Percentiles rank a stretch among this genome's conserved stretches.
Conservation (phyloP, 257 asterid species). For the Solanum chiquidenum region DNA sequence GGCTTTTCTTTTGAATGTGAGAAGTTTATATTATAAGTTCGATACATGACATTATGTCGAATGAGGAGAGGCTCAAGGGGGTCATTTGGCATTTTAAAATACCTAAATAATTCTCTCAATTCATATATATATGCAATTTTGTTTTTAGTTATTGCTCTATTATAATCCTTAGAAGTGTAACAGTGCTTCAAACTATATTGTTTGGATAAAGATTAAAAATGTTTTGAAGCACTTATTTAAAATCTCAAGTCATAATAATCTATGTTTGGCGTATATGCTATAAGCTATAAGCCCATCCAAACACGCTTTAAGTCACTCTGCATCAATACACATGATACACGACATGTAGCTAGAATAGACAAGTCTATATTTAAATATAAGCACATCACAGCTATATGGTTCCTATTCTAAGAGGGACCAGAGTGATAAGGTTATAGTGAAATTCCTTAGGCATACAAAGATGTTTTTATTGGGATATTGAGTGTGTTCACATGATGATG, state of each 20-base stretch:
- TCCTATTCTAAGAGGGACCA: neutral
- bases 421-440: neutral
- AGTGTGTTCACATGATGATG: neutral
- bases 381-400: neutral
- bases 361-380: neutral
- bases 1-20: neutral
- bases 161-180: too few relatives aligned
- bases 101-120: neutral
- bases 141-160: neutral
- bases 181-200: neutral
- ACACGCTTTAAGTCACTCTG: neutral
- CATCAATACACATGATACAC: neutral
- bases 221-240: neutral
- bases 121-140: neutral
- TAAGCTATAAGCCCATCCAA: neutral
- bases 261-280: neutral
- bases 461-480: neutral
- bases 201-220: neutral
- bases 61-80: neutral
- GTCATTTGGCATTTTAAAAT: neutral
- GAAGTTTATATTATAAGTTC: neutral
- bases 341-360: neutral
- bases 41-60: neutral
- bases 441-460: neutral
- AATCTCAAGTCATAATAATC: neutral